These are phyloP conservation scores for Eimeria falciformis DNA, from an alignment of 169 alveolate genomes.

Conservation along the genomic window DNA sequence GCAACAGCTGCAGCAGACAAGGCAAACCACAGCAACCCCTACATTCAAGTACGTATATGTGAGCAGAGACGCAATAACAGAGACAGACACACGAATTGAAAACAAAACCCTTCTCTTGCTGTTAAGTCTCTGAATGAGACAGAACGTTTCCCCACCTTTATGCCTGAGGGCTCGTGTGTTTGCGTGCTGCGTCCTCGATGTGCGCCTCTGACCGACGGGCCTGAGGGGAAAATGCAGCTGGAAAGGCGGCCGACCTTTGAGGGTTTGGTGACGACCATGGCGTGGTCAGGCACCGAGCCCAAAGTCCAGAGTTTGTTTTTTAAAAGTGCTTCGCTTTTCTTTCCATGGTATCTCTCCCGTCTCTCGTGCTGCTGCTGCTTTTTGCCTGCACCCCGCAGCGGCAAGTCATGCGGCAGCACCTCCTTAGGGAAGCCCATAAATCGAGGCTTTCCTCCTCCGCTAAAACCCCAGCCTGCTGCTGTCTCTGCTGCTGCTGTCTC, in stretches of 20 bases:
- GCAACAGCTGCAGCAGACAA: no score
- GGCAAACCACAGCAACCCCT: no score
- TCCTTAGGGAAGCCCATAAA: not conserved
- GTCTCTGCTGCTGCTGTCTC: not conserved
- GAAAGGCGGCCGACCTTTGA: not conserved
- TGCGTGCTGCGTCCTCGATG: not conserved
- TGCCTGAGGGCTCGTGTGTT: not conserved
- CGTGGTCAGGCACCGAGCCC: slow-evolving; percentile 5
- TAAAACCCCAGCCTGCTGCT: not conserved
- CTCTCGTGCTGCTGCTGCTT: slow-evolving; percentile 1
- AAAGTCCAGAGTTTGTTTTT: slow-evolving; percentile 13
- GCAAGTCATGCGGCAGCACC: not conserved
- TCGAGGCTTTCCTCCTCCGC: not conserved
- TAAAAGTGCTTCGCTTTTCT: not conserved
- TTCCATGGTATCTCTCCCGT: no score
- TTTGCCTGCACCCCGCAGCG: no score
- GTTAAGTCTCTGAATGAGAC: no score
- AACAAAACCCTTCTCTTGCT: no score
- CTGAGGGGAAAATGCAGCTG: not conserved
- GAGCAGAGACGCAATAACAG: no score
- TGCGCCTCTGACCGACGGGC: not conserved
- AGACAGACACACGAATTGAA: no score
- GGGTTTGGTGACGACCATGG: not conserved
- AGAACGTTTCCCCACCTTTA: no score
- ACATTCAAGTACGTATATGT: no score